A percentile compares a stretch with the other conserved stretches of the same genome.
phyloP scores from a whole-genome alignment of 2,329 filamentous ascomycete genomes.

The Microsporum ferrugineum region DNA sequence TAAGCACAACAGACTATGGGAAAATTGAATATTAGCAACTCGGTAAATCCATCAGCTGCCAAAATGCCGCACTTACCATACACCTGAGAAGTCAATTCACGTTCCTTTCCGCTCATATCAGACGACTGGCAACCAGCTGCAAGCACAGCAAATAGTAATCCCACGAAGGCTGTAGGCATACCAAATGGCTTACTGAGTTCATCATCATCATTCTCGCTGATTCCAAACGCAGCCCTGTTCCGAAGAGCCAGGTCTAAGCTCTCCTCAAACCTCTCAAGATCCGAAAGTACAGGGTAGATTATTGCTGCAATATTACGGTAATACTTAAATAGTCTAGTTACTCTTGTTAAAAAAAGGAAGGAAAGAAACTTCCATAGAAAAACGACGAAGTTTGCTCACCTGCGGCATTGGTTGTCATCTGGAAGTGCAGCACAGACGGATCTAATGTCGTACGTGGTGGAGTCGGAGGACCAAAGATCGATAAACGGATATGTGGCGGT shows the following conservation, averaged over 20 bases:
- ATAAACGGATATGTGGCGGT: constrained; percentile 55
- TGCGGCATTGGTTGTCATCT: constrained; percentile 46
- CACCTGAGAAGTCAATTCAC: constrained; percentile 53
- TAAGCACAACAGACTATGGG: constrained; percentile 50
- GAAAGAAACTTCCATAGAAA: not conserved
- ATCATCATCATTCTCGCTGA: constrained; percentile 34
- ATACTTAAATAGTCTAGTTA: constrained; percentile 11
- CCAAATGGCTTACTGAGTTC: constrained; percentile 47
- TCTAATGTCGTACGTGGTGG: constrained; percentile 45
- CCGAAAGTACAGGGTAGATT: constrained; percentile 50
- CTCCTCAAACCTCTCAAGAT: constrained; percentile 44
- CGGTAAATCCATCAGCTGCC: not conserved
- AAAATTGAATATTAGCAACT: not conserved
- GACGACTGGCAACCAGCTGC: constrained; percentile 53
- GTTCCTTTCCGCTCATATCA: constrained; percentile 45
- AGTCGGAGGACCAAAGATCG: constrained; percentile 53
- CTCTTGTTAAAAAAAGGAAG: not conserved
- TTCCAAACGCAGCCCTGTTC: constrained; percentile 37
- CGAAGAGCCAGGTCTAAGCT: constrained; percentile 44
- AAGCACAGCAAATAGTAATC: constrained; percentile 50
- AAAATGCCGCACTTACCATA: constrained; percentile 36
- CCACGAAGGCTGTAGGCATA: constrained; percentile 47
- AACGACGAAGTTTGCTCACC: constrained; percentile 23
- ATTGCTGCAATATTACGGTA: constrained; percentile 28
- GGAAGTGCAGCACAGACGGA: constrained; percentile 50